phyloP scores from a whole-genome alignment of 306 rosid species.

The Cicer yamashitae region DNA sequence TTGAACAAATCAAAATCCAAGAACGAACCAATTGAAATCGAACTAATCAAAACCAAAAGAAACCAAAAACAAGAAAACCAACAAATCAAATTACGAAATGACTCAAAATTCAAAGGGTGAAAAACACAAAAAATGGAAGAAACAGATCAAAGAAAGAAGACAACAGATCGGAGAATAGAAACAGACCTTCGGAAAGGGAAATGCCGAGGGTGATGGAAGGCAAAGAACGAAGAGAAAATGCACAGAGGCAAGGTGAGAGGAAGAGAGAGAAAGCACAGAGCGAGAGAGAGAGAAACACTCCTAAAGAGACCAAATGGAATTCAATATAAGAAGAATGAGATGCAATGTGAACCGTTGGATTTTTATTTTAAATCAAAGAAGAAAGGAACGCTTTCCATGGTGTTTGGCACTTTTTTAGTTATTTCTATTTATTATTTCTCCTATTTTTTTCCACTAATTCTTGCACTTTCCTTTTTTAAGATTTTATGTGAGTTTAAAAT shows the following conservation, averaged over 20 bases:
- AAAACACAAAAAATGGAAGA: slow-evolving; percentile 18
- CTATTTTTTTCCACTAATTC: slow-evolving; percentile 8
- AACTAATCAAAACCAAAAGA: neutral
- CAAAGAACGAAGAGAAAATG: slow-evolving; percentile 43
- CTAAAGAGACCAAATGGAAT: slow-evolving; percentile 39
- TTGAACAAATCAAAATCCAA: slow-evolving; percentile 36
- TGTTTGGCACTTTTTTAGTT: slow-evolving; percentile 19
- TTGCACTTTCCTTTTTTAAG: slow-evolving; percentile 10
- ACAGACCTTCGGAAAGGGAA: slow-evolving; percentile 56
- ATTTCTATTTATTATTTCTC: slow-evolving; percentile 32
- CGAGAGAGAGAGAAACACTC: slow-evolving; percentile 32
- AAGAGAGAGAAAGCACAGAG: neutral
- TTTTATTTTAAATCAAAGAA: slow-evolving; percentile 31
- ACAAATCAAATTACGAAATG: neutral
- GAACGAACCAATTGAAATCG: slow-evolving; percentile 37
- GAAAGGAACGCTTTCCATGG: slow-evolving; percentile 36
- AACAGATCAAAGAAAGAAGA: slow-evolving; percentile 46
- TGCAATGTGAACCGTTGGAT: slow-evolving; percentile 67
- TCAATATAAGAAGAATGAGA: slow-evolving; percentile 51
- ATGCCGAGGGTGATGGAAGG: slow-evolving; percentile 57
- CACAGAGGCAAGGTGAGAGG: slow-evolving; percentile 36
- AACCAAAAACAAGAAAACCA: neutral
- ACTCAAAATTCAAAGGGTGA: slow-evolving; percentile 10
- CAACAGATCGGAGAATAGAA: slow-evolving; percentile 36
- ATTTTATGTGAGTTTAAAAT: neutral